Percentiles rank a stretch among this genome's conserved stretches.
phyloP scores from a whole-genome alignment of 164 flowering plant genomes.

The Tetrastigma voinierianum region DNA sequence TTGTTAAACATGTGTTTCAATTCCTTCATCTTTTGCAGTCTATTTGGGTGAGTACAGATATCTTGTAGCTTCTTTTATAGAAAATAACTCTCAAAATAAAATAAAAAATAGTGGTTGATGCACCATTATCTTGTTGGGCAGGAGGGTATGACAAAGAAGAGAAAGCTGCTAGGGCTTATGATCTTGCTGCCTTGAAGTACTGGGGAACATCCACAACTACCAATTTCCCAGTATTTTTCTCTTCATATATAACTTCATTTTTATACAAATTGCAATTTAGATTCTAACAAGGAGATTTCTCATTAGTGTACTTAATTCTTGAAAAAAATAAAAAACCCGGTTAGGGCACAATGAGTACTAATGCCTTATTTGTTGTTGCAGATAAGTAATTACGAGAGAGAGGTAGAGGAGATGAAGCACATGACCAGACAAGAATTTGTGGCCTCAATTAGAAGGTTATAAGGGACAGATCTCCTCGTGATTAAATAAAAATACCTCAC shows the following conservation, averaged over 20 bases:
- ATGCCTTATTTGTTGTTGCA: constrained; percentile 23
- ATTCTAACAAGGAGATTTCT: neutral
- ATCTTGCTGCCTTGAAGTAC: constrained; percentile 88
- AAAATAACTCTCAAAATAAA: too few species aligned
- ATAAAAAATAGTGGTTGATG: neutral
- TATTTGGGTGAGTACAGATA: constrained; percentile 61
- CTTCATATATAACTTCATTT: neutral
- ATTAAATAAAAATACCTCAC: too few species aligned
- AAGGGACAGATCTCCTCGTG: neutral
- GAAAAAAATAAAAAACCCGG: too few species aligned
- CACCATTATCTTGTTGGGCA: constrained; percentile 13
- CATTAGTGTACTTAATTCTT: too few species aligned
- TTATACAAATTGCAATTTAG: neutral
- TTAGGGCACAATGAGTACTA: neutral
- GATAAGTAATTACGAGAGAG: constrained; percentile 83
- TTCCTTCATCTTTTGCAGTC: constrained; percentile 36
- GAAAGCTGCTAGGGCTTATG: constrained; percentile 93
- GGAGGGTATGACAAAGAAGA: constrained; percentile 98
- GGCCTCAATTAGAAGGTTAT: constrained; percentile 97
- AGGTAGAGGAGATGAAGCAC: constrained; percentile 90
- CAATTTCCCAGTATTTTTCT: constrained; percentile 71
- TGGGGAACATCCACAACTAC: constrained; percentile 97
- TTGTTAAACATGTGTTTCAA: constrained; percentile 1
- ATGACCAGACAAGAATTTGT: constrained; percentile 96
- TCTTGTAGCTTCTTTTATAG: too few species aligned